Evolutionary conservation across 768 basidiomycete genomes (phyloP), one percentile per base, ranked within the genome.

Genomic region (Zangia roseola): DNA sequence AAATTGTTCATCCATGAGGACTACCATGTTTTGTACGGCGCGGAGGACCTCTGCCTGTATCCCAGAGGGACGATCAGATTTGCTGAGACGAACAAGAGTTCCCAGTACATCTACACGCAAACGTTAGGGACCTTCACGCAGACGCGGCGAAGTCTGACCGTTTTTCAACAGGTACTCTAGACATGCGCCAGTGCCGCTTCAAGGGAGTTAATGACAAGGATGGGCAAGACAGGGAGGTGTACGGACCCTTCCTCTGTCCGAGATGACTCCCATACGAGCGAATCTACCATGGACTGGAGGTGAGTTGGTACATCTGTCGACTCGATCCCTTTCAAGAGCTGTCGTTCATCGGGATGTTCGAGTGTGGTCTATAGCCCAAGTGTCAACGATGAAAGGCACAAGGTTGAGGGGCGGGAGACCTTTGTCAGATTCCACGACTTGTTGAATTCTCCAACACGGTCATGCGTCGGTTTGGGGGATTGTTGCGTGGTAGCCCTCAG

Each of bases 101-200:
- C 85, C 84, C 21, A 97, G 73, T 2, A 95, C 80, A 74, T 94
- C 91, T 93, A 38, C 10, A 28, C 42, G 35, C 20, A 37, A 40
- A 33, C 1, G 24, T 53, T 24, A 56, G 50, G 33, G 10, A 38
- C 36, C 21, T 39, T 10, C 36, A 23, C 14, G 2, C 26, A 3
- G 20, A 49, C 14, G 40, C 26, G 19, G 14, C 28, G 26, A 24
- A 24, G 17, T 56, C 75, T 45, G 53, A 88, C 89, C 90, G 55
- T 94, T 86, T 74, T 92, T 92, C 26, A 98, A 71, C 21, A 95
- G 78, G 66, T 92, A 94, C 68, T 97, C 94, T 43, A 97, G 70
- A 62, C 94, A 97, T 25, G 78, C 84, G 33, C 94, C 94, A 9
- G 93, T 94, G 12, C 79, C 83, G 50, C 94, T 94, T 55, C 33